Percentiles rank a stretch among this genome's conserved stretches.
These are phyloP conservation scores for Auxenochlorella protothecoides DNA, from an alignment of 139 green algal species.

Conservation along the genomic window DNA sequence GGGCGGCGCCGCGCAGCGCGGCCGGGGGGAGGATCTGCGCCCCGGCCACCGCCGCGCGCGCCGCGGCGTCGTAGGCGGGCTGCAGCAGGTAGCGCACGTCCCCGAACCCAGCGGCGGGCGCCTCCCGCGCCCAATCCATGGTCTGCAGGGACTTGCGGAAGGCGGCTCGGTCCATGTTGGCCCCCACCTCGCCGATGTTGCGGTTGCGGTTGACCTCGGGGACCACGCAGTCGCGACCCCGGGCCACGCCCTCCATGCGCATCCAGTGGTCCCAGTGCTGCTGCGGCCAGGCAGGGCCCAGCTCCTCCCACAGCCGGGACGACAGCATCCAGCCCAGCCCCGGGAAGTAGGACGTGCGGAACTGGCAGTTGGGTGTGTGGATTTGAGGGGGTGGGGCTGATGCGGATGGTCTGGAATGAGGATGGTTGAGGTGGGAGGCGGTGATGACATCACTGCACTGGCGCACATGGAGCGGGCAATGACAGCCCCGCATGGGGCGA, in stretches of 20 bases:
- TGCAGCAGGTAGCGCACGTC: slow-evolving; percentile 22
- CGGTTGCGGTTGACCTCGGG: slow-evolving; percentile 36
- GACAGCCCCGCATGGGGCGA: no score
- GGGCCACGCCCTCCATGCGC: slow-evolving; percentile 25
- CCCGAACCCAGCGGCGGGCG: slow-evolving; percentile 8
- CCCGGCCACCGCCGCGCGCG: not conserved
- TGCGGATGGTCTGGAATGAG: no score
- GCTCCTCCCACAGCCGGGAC: slow-evolving; percentile 31
- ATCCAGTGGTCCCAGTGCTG: slow-evolving; percentile 47
- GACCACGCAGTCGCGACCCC: slow-evolving; percentile 31
- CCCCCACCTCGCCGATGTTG: slow-evolving; percentile 34
- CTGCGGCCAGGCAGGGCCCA: slow-evolving; percentile 25
- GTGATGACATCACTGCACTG: no score
- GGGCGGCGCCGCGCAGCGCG: not conserved
- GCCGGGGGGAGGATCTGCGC: not conserved
- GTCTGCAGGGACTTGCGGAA: slow-evolving; percentile 23
- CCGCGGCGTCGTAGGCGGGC: slow-evolving; percentile 1
- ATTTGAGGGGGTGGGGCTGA: no score
- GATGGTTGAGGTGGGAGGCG: no score
- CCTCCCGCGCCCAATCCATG: slow-evolving; percentile 18
- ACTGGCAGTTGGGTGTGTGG: not conserved
- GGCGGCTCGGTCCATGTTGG: slow-evolving; percentile 32
- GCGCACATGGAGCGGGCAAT: no score
- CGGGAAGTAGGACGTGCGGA: slow-evolving; percentile 43
- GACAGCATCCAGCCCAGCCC: slow-evolving; percentile 51